Evolutionary conservation across 2,329 filamentous ascomycete species (phyloP).

Genomic region (Monosporascus cannonballus): DNA sequence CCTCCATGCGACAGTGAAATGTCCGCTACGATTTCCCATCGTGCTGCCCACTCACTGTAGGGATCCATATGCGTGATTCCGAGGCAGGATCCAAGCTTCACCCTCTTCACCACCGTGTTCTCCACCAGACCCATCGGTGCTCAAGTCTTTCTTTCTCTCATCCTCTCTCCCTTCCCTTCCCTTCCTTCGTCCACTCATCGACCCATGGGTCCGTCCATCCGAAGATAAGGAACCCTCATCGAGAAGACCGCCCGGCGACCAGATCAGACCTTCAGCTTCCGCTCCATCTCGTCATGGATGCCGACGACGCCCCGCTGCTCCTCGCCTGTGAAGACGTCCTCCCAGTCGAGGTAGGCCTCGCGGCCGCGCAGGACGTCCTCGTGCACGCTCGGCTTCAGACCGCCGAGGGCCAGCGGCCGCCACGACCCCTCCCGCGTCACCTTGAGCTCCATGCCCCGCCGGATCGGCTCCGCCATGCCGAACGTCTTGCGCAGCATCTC

Average conservation of each 20-base stretch:
- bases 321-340: constrained; percentile 83
- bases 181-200: background rate
- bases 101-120: background rate
- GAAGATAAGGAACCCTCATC: background rate
- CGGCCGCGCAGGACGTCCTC: constrained; percentile 81
- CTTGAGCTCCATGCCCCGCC: constrained; percentile 91
- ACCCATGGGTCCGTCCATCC: background rate
- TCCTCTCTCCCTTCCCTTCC: background rate
- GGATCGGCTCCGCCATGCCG: constrained; percentile 87
- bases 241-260: too few relatives aligned
- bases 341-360: constrained; percentile 78
- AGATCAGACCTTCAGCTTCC: constrained; percentile 70
- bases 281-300: constrained; percentile 92
- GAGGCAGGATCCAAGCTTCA: too few relatives aligned
- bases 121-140: background rate
- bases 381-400: constrained; percentile 61
- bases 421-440: constrained; percentile 76
- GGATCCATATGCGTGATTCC: too few relatives aligned
- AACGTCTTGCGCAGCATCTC: constrained; percentile 79
- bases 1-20: too few relatives aligned
- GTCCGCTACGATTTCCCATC: too few relatives aligned
- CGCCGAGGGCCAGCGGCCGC: constrained; percentile 65
- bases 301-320: constrained; percentile 64
- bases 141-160: background rate
- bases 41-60: too few relatives aligned